Base-by-base conservation (phyloP, 2,329 filamentous ascomycete genomes). In the Colletotrichum echinochloae region DNA sequence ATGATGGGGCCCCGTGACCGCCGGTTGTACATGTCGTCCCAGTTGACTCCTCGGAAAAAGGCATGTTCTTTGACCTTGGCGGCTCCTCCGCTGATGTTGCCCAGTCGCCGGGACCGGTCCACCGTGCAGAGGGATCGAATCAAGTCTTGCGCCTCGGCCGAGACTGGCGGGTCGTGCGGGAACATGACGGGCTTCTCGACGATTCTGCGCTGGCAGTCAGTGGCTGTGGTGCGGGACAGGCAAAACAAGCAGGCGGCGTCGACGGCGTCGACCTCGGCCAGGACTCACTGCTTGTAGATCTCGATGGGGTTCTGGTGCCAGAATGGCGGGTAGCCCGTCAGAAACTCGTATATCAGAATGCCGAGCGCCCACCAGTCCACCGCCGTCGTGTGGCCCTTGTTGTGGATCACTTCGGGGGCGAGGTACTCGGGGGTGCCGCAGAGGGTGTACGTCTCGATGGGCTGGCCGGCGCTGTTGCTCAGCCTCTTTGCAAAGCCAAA, bases 351-450 rank as follows among this genome's bases (percentile, higher is more conserved):
- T 70, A 95, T 90, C 66, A 96, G 81, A 74, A 95, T 94, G 33
- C 93, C 93, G 74, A 96, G 85, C 0, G 93, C 93, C 93, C 93
- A 95, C 93, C 93, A 95, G 83, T 95, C 93, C 44, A 95, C 93
- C 18, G 93, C 92, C 2, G 88, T 90, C 3, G 88, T 91, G 77
- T 92, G 90, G 16, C 92, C 93, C 78, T 93, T 94, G 78, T 94
- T 94, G 74, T 94, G 89, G 74, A 95, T 95, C 51, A 95, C 93
- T 82, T 95, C 93, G 6, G 93, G 93, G 2, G 93, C 93, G 55
- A 95, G 89, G 79, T 95, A 95, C 78, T 95, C 93, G 55, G 93
- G 93, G 1, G 93, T 95, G 60, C 93, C 93, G 80, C 93, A 95
- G 35, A 95, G 86, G 3, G 93, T 95, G 76, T 95, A 95, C 7